phyloP scores from a whole-genome alignment of 805 yeast genomes.

The Teunomyces cretensis region DNA sequence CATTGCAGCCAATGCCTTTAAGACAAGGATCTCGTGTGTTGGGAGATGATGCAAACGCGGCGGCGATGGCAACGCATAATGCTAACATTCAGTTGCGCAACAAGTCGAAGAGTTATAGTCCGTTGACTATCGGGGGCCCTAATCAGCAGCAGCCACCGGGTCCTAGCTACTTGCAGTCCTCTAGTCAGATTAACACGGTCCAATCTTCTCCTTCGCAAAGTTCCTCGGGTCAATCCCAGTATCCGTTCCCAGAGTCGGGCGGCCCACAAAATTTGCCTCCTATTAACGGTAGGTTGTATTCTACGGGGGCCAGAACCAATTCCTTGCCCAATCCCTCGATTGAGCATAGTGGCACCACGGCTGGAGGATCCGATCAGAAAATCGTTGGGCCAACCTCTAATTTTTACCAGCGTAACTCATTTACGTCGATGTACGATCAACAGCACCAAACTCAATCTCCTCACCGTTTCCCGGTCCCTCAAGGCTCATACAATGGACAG shows the following conservation, averaged over 20 bases:
- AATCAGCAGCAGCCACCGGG: not conserved
- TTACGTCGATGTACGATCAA: conserved; percentile 17
- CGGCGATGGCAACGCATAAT: conserved; percentile 9
- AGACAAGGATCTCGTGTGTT: conserved; percentile 11
- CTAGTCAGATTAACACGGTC: not conserved
- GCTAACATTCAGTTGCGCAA: conserved; percentile 8
- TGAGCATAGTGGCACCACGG: conserved; percentile 8
- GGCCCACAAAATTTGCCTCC: not conserved
- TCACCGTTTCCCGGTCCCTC: not conserved
- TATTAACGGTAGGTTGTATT: conserved; percentile 1
- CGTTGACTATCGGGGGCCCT: conserved; percentile 14
- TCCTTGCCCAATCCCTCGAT: conserved; percentile 20
- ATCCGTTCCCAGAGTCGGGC: not conserved
- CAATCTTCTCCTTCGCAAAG: not conserved
- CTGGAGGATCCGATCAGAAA: not conserved
- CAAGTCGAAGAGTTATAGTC: conserved; percentile 17
- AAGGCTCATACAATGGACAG: conserved; percentile 2
- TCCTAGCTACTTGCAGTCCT: not conserved
- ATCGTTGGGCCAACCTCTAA: not conserved
- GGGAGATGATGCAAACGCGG: conserved; percentile 17
- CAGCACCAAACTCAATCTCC: conserved; percentile 4
- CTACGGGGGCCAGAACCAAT: conserved; percentile 12
- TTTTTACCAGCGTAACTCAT: conserved; percentile 18
- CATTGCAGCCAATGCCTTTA: conserved; percentile 31
- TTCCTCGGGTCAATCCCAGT: not conserved